Base-by-base conservation (phyloP, 371 early-diverging fungal genomes). In the Apophysomyces elegans region DNA sequence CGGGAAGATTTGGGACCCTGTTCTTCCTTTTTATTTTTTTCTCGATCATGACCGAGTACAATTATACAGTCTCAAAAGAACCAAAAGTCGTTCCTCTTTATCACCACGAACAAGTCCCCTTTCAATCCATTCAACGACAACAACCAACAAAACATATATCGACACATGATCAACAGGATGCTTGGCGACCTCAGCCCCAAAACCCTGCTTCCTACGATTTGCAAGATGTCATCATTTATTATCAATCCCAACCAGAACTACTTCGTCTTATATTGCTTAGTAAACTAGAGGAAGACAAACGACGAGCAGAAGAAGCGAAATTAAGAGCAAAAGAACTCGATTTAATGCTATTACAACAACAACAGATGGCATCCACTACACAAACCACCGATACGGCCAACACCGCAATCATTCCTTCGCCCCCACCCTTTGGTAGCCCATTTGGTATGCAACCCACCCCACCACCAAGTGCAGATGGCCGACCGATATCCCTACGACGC, bases 201-300 rank as follows among this genome's bases (percentile, higher is more conserved):
- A 61, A 58, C 45, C 65, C 71, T 18, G 44, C 61, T 11, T 62
- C 66, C 8, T 69, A 66, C 67, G 84, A 85, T 62, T 63, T 85
- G 11, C 81, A 83, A 59, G 79, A 81, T n/a, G 73, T 85, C 66
- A 65, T 85, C 36, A 69, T 80, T 7, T 76, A 76, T 18, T 85
- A 80, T 56, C 67, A 74, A 26, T 68, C 72, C 4, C 82, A 85
- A 65, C 85, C 85, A 13, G 85, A 85, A 37, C 73, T 85, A 21
- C 70, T 85, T 2, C 78, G 80, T 32, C 41, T 85, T 57, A 85
- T 85, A 37, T 68, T 85, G 45, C 64, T 73, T 5, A 78, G 82
- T 62, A 85, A 83, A 67, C 73, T 81, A 6, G 83, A 85, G 62
- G 85, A 85, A 66, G 85, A 85, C 57, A 78, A 81, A 45, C 81